phyloP scores from a whole-genome alignment of 208 protist genomes.

The Endotrypanum monterogeii region DNA sequence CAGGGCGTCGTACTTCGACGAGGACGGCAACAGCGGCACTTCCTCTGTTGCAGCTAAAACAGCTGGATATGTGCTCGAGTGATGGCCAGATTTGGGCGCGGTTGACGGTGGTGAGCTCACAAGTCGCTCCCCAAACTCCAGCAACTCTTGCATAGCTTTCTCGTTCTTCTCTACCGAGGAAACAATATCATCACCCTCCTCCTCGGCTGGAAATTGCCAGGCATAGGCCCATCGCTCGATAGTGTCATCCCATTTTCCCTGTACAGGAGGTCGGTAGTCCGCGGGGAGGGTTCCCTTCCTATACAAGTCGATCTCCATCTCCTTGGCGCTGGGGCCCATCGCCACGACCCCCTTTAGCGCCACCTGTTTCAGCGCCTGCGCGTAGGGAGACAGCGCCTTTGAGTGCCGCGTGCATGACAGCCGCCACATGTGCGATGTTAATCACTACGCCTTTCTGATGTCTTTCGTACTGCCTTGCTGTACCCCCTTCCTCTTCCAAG shows the following conservation, averaged over 20 bases:
- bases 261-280: constrained; percentile 83
- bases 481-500: neutral
- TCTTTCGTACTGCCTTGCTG: neutral
- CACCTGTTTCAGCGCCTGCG: constrained; percentile 86
- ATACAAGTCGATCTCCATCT: constrained; percentile 88
- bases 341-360: constrained; percentile 73
- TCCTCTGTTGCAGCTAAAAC: neutral
- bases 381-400: constrained; percentile 85
- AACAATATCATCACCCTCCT: constrained; percentile 67
- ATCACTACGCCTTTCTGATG: neutral
- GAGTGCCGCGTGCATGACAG: constrained; percentile 18
- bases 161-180: constrained; percentile 53
- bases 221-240: constrained; percentile 92
- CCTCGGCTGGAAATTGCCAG: constrained; percentile 90
- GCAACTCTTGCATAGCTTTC: constrained; percentile 52
- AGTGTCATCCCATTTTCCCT: constrained; percentile 91
- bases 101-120: constrained; percentile 44
- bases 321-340: constrained; percentile 76
- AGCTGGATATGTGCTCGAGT: constrained; percentile 45
- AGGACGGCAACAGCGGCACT: constrained; percentile 5
- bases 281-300: constrained; percentile 69
- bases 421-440: constrained; percentile 14
- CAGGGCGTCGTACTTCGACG: constrained; percentile 45
- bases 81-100: constrained; percentile 41
- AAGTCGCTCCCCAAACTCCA: constrained; percentile 70